A percentile compares a stretch with the other conserved stretches of the same genome.
Evolutionary conservation across 768 basidiomycete genomes (phyloP).

Genomic region (Pleurotus platypus): DNA sequence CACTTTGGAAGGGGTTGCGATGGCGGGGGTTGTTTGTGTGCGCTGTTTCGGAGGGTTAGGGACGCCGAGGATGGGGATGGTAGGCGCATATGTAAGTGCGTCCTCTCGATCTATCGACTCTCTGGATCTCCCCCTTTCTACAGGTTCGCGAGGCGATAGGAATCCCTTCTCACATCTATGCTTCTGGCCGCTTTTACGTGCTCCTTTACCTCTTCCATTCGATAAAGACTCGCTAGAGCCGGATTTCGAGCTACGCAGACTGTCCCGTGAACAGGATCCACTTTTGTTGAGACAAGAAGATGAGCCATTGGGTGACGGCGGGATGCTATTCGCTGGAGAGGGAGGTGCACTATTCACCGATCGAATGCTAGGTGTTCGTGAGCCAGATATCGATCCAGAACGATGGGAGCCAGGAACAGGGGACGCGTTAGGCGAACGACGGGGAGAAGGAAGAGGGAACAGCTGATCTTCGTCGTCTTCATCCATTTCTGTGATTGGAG

Average conservation of each 20-base stretch:
- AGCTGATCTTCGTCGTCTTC: constrained; percentile 57
- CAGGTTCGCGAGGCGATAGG: constrained; percentile 7
- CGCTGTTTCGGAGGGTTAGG: constrained; percentile 1
- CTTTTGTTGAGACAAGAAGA: constrained; percentile 17
- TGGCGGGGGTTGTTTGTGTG: background rate
- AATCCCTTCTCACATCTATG: constrained; percentile 13
- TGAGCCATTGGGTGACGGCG: constrained; percentile 27
- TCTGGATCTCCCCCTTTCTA: background rate
- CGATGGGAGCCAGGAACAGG: constrained; percentile 32
- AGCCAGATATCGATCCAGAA: constrained; percentile 14
- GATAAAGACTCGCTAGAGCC: constrained; percentile 11
- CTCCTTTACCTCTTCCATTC: constrained; percentile 2
- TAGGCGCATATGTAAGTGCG: background rate
- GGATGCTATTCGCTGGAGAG: constrained; percentile 8
- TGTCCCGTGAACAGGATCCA: constrained; percentile 16
- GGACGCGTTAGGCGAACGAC: constrained; percentile 42
- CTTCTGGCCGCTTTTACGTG: constrained; percentile 4
- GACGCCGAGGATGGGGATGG: background rate
- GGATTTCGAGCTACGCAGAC: constrained; percentile 6
- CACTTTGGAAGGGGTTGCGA: too few species aligned
- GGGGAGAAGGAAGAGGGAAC: constrained; percentile 58
- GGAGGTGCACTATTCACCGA: constrained; percentile 9
- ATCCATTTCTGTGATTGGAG: constrained; percentile 30
- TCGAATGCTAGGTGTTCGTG: constrained; percentile 9
- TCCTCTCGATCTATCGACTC: background rate